phyloP scores from a whole-genome alignment of 768 basidiomycete genomes.

The Mycena metata region DNA sequence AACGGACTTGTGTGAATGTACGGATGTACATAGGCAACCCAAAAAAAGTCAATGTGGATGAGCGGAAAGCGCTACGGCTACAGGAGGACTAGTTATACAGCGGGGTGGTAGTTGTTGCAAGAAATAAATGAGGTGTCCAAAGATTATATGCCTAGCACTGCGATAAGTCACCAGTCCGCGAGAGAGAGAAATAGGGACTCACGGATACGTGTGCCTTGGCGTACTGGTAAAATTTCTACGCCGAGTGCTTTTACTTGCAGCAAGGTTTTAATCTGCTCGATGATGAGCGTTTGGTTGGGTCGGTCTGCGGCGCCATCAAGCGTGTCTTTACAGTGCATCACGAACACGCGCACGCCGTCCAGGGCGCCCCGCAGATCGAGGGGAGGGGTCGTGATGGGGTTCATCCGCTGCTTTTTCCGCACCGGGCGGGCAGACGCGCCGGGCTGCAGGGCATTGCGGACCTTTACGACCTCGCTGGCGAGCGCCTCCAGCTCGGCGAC shows the following conservation, averaged over 20 bases:
- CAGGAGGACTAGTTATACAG: constrained; percentile 56
- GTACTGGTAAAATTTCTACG: constrained; percentile 75
- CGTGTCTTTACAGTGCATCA: constrained; percentile 91
- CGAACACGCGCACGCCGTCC: constrained; percentile 74
- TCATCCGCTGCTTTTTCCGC: constrained; percentile 56
- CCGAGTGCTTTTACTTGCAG: constrained; percentile 76
- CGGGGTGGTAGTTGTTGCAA: constrained; percentile 24
- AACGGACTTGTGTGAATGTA: not conserved
- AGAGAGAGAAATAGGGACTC: constrained; percentile 47
- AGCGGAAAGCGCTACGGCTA: constrained; percentile 53
- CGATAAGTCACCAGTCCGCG: constrained; percentile 1
- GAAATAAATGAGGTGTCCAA: constrained; percentile 27
- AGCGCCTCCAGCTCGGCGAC: constrained; percentile 79
- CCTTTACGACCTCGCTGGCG: constrained; percentile 74
- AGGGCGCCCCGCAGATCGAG: constrained; percentile 67
- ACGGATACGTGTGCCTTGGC: constrained; percentile 89
- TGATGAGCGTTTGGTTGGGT: constrained; percentile 76
- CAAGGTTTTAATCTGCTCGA: constrained; percentile 76
- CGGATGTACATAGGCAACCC: constrained; percentile 20
- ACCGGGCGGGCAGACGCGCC: constrained; percentile 44
- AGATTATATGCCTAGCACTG: constrained; percentile 22
- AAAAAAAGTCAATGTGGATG: constrained; percentile 5
- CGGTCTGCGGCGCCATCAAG: constrained; percentile 60
- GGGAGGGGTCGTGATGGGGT: constrained; percentile 51
- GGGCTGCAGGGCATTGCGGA: constrained; percentile 48